Evolutionary conservation across 208 protist genomes (phyloP).

Genomic region (Angomonas ambiguus): DNA sequence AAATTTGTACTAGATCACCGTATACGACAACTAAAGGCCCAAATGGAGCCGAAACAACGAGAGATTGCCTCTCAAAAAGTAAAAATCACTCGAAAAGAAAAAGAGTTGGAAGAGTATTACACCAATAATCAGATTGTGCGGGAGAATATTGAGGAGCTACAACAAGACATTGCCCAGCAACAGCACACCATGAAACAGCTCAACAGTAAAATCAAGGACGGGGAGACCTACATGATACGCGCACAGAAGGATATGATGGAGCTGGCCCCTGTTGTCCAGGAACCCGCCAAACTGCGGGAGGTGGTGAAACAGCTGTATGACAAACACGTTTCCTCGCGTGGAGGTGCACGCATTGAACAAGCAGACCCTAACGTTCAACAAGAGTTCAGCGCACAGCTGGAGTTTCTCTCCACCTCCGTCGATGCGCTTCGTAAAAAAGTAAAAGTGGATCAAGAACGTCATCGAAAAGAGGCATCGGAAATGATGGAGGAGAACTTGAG

Average conservation of each 20-base stretch:
- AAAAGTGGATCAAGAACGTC: slow-evolving; percentile 84
- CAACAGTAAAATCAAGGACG: slow-evolving; percentile 78
- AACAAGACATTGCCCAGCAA: slow-evolving; percentile 85
- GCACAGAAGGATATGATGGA: slow-evolving; percentile 79
- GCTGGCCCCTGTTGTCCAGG: slow-evolving; percentile 85
- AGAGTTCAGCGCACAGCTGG: slow-evolving; percentile 90
- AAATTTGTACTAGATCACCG: slow-evolving; percentile 98
- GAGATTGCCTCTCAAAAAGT: slow-evolving; percentile 90
- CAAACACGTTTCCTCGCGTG: slow-evolving; percentile 70
- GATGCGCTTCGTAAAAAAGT: slow-evolving; percentile 90
- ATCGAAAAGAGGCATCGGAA: slow-evolving; percentile 82
- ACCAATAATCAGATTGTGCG: slow-evolving; percentile 87
- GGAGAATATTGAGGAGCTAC: slow-evolving; percentile 84
- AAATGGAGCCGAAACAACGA: slow-evolving; percentile 96
- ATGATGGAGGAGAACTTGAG: slow-evolving; percentile 95
- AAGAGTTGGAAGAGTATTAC: slow-evolving; percentile 87
- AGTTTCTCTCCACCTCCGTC: slow-evolving; percentile 91
- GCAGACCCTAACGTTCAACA: slow-evolving; percentile 70
- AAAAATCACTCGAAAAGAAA: slow-evolving; percentile 91
- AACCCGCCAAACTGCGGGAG: slow-evolving; percentile 81
- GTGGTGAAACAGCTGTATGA: slow-evolving; percentile 81
- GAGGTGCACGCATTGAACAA: slow-evolving; percentile 58
- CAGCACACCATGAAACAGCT: slow-evolving; percentile 76
- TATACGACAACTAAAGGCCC: slow-evolving; percentile 96
- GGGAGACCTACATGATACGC: slow-evolving; percentile 84